A percentile compares a stretch with the other conserved stretches of the same genome.
Evolutionary conservation across 2,329 filamentous ascomycete genomes (phyloP).

Genomic region (Hypoxylon sp.): DNA sequence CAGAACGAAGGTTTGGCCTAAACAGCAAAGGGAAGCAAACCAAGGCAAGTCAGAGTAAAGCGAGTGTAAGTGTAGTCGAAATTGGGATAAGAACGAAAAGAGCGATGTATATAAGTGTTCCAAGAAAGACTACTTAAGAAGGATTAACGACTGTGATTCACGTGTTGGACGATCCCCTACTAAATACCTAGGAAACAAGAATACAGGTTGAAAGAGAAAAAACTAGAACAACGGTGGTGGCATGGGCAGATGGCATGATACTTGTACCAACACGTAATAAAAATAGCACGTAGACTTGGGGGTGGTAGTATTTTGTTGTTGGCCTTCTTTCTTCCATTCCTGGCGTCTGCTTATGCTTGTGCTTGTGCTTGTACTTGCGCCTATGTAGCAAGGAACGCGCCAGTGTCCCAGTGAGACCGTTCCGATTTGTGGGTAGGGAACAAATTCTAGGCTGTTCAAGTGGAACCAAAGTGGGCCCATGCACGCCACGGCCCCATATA

Average conservation of each 20-base stretch:
- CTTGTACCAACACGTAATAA: slow-evolving; percentile 41
- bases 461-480: slow-evolving; percentile 24
- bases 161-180: slow-evolving; percentile 28
- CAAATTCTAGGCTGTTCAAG: slow-evolving; percentile 12
- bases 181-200: slow-evolving; percentile 25
- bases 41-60: slow-evolving; percentile 19
- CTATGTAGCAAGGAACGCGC: slow-evolving; percentile 23
- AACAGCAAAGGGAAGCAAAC: slow-evolving; percentile 27
- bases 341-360: slow-evolving; percentile 26
- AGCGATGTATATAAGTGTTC: slow-evolving; percentile 30
- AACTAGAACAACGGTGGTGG: slow-evolving; percentile 19
- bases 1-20: slow-evolving; percentile 27
- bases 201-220: slow-evolving; percentile 33
- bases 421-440: not conserved
- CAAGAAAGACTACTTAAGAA: slow-evolving; percentile 25
- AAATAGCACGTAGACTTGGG: slow-evolving; percentile 29
- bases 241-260: slow-evolving; percentile 38
- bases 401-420: slow-evolving; percentile 6
- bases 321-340: slow-evolving; percentile 32
- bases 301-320: slow-evolving; percentile 24
- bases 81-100: slow-evolving; percentile 26
- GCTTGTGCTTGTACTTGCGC: too few species aligned
- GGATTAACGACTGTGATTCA: slow-evolving; percentile 41
- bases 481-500: slow-evolving; percentile 30
- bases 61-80: slow-evolving; percentile 30